Conservation (phyloP, 352 stramenopile genomes). For the Pythium pyrilobum region DNA sequence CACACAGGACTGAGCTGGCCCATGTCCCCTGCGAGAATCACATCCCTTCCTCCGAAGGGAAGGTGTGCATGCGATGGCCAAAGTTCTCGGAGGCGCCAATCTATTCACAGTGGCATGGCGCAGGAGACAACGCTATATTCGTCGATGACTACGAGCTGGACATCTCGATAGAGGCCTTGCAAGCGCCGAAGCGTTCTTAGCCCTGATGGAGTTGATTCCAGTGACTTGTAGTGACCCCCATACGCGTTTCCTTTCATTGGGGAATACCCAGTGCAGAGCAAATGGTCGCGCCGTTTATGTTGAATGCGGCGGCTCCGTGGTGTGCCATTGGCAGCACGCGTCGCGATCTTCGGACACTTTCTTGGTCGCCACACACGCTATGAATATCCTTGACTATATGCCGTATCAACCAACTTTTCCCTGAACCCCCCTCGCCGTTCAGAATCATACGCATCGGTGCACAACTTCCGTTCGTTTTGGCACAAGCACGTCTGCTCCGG, state of each 20-base stretch:
- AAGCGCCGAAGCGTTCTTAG: neutral
- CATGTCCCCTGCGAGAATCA: slow-evolving; percentile 3
- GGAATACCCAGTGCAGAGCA: neutral
- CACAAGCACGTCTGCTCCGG: neutral
- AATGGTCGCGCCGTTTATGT: neutral
- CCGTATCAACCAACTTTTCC: neutral
- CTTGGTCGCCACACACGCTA: neutral
- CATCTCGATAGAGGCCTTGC: neutral
- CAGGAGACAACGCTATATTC: neutral
- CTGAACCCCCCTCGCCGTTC: neutral
- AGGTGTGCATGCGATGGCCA: neutral
- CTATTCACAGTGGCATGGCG: neutral
- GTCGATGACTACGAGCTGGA: slow-evolving; percentile 2
- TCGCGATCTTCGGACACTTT: neutral
- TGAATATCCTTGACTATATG: neutral
- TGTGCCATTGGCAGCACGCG: neutral
- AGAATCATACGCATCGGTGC: neutral
- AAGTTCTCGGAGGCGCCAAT: neutral
- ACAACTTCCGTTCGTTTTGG: neutral
- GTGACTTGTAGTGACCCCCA: neutral
- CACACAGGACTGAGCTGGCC: neutral
- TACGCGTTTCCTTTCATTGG: neutral
- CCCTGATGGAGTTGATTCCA: neutral
- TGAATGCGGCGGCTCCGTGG: neutral
- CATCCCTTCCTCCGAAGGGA: neutral